Percentiles rank a stretch among this genome's conserved stretches.
phyloP scores from a whole-genome alignment of 1,284 basidiomycete species.

The Papiliotrema terrestris region DNA sequence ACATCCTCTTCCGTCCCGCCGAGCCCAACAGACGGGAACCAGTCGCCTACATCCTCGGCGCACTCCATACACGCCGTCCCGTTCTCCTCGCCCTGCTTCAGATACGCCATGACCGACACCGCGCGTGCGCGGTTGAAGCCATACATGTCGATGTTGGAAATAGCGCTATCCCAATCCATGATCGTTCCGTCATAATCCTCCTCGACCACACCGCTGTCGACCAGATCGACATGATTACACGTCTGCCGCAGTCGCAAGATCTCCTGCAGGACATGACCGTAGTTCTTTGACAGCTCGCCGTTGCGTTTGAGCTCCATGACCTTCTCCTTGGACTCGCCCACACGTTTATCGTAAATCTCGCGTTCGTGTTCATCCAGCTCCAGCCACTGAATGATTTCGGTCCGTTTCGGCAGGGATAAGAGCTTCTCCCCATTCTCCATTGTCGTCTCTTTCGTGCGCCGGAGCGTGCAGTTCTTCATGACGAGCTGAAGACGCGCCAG shows the following conservation, averaged over 20 bases:
- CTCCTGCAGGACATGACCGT: slow-evolving; percentile 95
- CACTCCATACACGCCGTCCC: slow-evolving; percentile 87
- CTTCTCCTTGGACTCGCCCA: slow-evolving; percentile 27
- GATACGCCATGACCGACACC: slow-evolving; percentile 69
- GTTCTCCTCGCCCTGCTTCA: slow-evolving; percentile 63
- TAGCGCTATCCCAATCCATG: slow-evolving; percentile 68
- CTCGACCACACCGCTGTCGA: slow-evolving; percentile 54
- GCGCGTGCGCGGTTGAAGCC: slow-evolving; percentile 77
- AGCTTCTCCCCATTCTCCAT: slow-evolving; percentile 77
- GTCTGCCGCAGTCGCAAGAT: slow-evolving; percentile 92
- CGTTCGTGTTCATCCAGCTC: slow-evolving; percentile 81
- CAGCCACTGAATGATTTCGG: slow-evolving; percentile 78
- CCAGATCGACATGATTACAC: slow-evolving; percentile 92
- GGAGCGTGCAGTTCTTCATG: slow-evolving; percentile 94
- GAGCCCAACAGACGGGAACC: slow-evolving; percentile 46
- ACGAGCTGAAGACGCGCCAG: slow-evolving; percentile 91
- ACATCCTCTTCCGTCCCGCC: slow-evolving; percentile 43
- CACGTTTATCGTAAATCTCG: slow-evolving; percentile 82
- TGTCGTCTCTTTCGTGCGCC: slow-evolving; percentile 89
- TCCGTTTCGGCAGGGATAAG: slow-evolving; percentile 79
- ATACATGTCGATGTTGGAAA: slow-evolving; percentile 68
- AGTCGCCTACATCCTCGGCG: slow-evolving; percentile 65
- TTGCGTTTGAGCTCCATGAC: slow-evolving; percentile 71
- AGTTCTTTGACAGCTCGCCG: slow-evolving; percentile 86
- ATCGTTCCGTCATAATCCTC: slow-evolving; percentile 59